Evolutionary conservation across 2,329 filamentous ascomycete species (phyloP).

Genomic region (Hymenoscyphus linearis): DNA sequence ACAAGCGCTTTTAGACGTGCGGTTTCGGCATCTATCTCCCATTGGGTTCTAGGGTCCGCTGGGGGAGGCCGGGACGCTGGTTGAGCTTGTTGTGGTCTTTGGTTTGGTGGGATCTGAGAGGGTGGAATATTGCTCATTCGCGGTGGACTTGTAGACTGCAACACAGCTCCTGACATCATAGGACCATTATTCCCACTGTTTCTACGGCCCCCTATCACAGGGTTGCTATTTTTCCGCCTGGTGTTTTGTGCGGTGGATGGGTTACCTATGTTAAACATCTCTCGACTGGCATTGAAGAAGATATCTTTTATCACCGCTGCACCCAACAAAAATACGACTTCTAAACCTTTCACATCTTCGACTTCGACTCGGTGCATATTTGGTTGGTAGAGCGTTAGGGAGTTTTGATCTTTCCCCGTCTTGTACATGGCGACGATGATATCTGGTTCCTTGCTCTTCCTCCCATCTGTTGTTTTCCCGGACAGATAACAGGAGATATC

Average conservation of each 20-base stretch:
- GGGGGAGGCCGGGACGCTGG: conserved; percentile 16
- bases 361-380: conserved; percentile 87
- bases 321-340: conserved; percentile 67
- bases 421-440: conserved; percentile 90
- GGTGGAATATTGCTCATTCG: conserved; percentile 14
- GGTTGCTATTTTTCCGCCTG: conserved; percentile 28
- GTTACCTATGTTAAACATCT: conserved; percentile 70
- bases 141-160: conserved; percentile 7
- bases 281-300: conserved; percentile 58
- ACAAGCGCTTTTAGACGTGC: conserved; percentile 59
- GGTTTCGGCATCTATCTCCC: conserved; percentile 68
- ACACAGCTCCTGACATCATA: conserved; percentile 27
- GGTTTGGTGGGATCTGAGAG: conserved; percentile 22
- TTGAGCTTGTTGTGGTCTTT: conserved; percentile 7
- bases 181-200: conserved; percentile 14
- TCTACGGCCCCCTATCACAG: conserved; percentile 21
- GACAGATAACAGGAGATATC: conserved; percentile 86
- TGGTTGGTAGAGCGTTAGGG: conserved; percentile 83
- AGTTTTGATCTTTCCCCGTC: conserved; percentile 52
- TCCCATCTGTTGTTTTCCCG: conserved; percentile 65
- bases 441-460: conserved; percentile 86
- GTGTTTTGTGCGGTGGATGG: conserved; percentile 29
- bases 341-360: conserved; percentile 88
- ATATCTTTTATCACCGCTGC: conserved; percentile 62
- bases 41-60: conserved; percentile 32